Evolutionary conservation across 441 rosid genomes (phyloP).

Genomic region (Erodium chrysanthum): DNA sequence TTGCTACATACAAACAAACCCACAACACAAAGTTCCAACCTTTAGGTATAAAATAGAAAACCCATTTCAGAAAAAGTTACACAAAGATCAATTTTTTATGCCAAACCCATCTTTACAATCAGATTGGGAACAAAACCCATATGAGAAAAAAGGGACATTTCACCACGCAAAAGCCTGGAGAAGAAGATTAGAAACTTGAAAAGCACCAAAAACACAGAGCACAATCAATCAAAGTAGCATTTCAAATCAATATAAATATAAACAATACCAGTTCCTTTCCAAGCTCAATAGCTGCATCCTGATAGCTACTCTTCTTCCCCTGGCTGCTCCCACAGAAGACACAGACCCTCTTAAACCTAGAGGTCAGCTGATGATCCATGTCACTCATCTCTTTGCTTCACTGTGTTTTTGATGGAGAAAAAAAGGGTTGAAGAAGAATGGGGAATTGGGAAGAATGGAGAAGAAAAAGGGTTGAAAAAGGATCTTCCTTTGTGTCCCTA

Average conservation of each 20-base stretch:
- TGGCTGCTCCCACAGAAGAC: constrained; percentile 97
- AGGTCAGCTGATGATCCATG: constrained; percentile 26
- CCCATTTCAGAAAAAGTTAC: constrained; percentile 4
- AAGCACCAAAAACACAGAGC: constrained; percentile 5
- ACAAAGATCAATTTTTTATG: constrained; percentile 1
- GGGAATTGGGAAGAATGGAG: not conserved
- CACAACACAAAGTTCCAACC: not conserved
- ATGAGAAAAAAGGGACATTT: not conserved
- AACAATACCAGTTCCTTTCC: constrained; percentile 75
- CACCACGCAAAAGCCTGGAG: not conserved
- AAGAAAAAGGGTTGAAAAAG: not conserved
- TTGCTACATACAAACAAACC: not conserved
- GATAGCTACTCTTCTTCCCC: constrained; percentile 87
- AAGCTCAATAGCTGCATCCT: constrained; percentile 94
- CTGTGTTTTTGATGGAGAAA: not conserved
- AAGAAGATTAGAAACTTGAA: not conserved
- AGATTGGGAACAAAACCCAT: constrained; percentile 5
- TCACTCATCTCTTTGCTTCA: constrained; percentile 36
- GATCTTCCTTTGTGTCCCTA: constrained; percentile 3
- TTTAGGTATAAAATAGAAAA: not conserved
- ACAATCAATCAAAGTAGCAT: not conserved
- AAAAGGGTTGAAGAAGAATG: not conserved
- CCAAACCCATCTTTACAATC: constrained; percentile 1
- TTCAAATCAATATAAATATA: constrained; percentile 10
- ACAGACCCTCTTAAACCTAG: constrained; percentile 82